Evolutionary conservation across 2,329 filamentous ascomycete species (phyloP).

Genomic region (Sarocladium kiliense): DNA sequence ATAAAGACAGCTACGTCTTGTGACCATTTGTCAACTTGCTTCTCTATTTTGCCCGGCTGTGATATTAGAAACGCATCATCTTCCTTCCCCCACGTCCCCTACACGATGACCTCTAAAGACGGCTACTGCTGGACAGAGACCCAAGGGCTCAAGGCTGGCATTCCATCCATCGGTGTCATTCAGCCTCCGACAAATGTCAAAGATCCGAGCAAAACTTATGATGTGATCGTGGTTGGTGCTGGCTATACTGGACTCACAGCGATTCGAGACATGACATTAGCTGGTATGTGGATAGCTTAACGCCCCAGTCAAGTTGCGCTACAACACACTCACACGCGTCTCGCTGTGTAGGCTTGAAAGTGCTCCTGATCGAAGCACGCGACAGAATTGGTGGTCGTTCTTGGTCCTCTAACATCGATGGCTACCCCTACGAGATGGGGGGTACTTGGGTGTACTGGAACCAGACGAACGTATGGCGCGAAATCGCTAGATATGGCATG

Average conservation of each 20-base stretch:
- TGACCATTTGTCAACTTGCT: no score
- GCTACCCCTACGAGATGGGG: constrained; percentile 34
- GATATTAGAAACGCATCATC: no score
- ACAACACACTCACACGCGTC: no score
- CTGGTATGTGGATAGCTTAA: no score
- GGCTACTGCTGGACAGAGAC: constrained; percentile 25
- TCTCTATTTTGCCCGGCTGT: no score
- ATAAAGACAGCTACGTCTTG: no score
- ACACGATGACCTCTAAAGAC: constrained; percentile 13
- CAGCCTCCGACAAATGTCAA: constrained; percentile 17
- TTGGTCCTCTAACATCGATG: constrained; percentile 29
- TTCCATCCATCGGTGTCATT: constrained; percentile 25
- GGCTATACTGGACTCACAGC: constrained; percentile 25
- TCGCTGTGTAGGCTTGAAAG: constrained; percentile 17
- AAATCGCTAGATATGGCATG: constrained; percentile 37
- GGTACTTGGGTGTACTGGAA: constrained; percentile 37
- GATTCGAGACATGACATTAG: constrained; percentile 20
- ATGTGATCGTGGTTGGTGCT: constrained; percentile 25
- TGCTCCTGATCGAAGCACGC: constrained; percentile 33
- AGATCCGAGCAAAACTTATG: constrained; percentile 13
- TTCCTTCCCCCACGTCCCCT: background rate
- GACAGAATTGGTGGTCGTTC: constrained; percentile 37
- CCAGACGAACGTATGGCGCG: constrained; percentile 33
- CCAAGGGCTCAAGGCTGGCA: constrained; percentile 22
- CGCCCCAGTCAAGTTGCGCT: no score